phyloP scores from a whole-genome alignment of 202 grass and related monocot species.

The Digitaria exilis region DNA sequence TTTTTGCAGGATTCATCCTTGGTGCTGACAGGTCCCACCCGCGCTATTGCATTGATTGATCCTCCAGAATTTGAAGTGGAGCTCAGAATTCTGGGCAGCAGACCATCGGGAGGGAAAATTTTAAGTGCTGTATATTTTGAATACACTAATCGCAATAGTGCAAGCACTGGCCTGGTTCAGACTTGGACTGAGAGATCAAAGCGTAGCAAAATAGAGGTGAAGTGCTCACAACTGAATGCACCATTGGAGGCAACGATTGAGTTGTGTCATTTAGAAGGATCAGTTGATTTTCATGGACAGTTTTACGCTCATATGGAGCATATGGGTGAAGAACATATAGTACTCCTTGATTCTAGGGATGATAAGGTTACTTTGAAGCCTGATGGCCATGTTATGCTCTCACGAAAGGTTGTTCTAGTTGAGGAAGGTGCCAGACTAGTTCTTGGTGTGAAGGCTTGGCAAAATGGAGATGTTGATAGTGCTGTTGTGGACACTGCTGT shows the following conservation, averaged over 20 bases:
- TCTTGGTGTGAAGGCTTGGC: not conserved
- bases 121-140: not conserved
- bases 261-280: not conserved
- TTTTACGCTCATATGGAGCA: too few relatives aligned
- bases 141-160: not conserved
- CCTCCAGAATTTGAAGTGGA: not conserved
- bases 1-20: not conserved
- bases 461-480: too few relatives aligned
- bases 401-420: not conserved
- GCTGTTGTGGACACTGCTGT: not conserved
- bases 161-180: not conserved
- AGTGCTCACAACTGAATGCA: not conserved
- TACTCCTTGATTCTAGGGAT: not conserved
- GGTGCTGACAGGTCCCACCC: not conserved
- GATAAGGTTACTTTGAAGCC: not conserved
- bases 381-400: not conserved
- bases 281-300: not conserved
- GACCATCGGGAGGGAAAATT: not conserved
- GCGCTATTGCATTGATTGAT: constrained; percentile 7
- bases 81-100: not conserved
- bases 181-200: not conserved
- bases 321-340: too few relatives aligned
- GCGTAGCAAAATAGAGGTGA: not conserved
- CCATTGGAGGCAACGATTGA: not conserved
- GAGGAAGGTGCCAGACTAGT: not conserved